Evolutionary conservation across 495 filamentous ascomycete species (phyloP), one percentile per base, ranked within the genome.

Genomic region (Penicillium coffeae): DNA sequence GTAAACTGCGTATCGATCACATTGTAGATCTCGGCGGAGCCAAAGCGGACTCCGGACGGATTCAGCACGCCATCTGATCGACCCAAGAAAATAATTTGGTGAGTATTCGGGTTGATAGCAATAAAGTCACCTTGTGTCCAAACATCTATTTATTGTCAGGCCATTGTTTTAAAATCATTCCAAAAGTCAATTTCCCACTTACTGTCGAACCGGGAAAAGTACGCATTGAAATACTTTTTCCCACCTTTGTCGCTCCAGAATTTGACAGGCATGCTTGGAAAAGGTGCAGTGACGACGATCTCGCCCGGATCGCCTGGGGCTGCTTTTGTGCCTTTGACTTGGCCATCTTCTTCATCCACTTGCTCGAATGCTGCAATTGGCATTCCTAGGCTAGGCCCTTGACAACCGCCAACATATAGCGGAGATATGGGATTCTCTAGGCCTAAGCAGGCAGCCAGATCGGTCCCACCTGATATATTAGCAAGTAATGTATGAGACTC

Each of bases 121-220:
- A 87, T 80, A 56, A 90, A 90, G 49, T 92, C 87, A 13, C 87
- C 87, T 44, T 90, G 87, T 1, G 84, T 85, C 87, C 87, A 92
- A 5, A 87, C 86, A 50, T 84, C 64, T 69, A 14, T 4, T 18
- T 25, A 38, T 7, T 8, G 8, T 8, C n/a, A n/a, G n/a, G 27
- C 42, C 32, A 44, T 25, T 6, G 10, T 19, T 3, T 10, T 8
- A 2, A 37, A 1, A 0, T 32, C 22, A 33, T 12, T 7, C 7
- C n/a, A 44, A 8, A 7, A 37, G n/a, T 1, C 9, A 1, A 34
- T 3, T n/a, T n/a, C n/a, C n/a, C n/a, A 41, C 47, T 48, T 45
- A 70, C 63, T 74, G 38, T 81, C 72, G 66, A 82, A 90, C 35
- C 85, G 77, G 3, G 75, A 78, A 62, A 88, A 92, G 62, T 90